Conservation (phyloP, 768 basidiomycete genomes). For the Collybia sordida region DNA sequence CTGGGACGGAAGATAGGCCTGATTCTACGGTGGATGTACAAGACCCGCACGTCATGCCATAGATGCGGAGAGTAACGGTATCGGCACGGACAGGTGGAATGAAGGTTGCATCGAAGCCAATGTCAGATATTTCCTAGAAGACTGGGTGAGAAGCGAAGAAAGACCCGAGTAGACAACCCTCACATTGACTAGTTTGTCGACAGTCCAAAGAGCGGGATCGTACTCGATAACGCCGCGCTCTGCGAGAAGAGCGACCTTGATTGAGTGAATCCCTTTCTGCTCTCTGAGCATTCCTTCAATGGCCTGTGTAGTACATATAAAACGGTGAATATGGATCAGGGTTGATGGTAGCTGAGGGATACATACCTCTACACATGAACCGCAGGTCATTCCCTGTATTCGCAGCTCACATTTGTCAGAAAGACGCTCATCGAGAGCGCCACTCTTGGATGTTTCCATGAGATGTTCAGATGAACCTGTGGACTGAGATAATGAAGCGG, state of each 20-base stretch:
- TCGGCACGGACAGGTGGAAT: slow-evolving; percentile 69
- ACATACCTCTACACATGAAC: slow-evolving; percentile 83
- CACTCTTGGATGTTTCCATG: slow-evolving; percentile 18
- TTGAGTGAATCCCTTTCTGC: slow-evolving; percentile 85
- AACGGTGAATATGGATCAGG: background rate
- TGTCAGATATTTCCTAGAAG: slow-evolving; percentile 86
- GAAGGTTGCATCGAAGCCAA: slow-evolving; percentile 86
- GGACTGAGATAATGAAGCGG: slow-evolving; percentile 5
- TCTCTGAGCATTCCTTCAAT: slow-evolving; percentile 82
- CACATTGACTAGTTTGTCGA: slow-evolving; percentile 77
- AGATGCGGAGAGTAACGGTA: slow-evolving; percentile 72
- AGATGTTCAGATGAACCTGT: slow-evolving; percentile 18
- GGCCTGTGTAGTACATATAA: slow-evolving; percentile 41
- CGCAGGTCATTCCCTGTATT: slow-evolving; percentile 91
- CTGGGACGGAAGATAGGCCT: slow-evolving; percentile 67
- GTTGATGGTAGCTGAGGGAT: background rate
- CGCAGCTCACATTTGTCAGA: slow-evolving; percentile 71
- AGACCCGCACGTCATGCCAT: slow-evolving; percentile 89
- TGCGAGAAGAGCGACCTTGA: slow-evolving; percentile 96
- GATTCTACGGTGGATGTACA: slow-evolving; percentile 78
- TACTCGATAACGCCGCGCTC: slow-evolving; percentile 92
- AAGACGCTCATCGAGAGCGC: slow-evolving; percentile 19
- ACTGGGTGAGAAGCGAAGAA: slow-evolving; percentile 8
- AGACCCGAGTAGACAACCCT: slow-evolving; percentile 21
- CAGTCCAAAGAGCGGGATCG: slow-evolving; percentile 77